A percentile compares a stretch with the other conserved stretches of the same genome.
Conservation (phyloP, 2,329 filamentous ascomycete species). For the Microsporum canis region DNA sequence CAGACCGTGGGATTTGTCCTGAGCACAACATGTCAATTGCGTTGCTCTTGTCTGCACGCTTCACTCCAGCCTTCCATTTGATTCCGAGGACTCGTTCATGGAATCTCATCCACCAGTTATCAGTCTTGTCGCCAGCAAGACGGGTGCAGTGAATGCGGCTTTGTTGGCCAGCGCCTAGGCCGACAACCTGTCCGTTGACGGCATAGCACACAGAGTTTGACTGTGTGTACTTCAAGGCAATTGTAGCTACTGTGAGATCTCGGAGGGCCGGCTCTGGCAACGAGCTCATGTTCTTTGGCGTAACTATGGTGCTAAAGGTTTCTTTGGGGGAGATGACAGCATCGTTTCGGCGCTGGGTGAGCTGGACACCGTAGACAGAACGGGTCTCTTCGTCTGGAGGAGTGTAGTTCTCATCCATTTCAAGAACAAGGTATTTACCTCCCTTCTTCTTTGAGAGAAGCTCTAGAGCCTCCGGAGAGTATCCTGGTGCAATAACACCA, state of each 20-base stretch:
- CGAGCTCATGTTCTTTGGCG: slow-evolving; percentile 62
- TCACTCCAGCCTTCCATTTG: slow-evolving; percentile 95
- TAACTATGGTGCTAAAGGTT: slow-evolving; percentile 76
- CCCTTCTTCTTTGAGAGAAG: slow-evolving; percentile 97
- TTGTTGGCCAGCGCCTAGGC: slow-evolving; percentile 91
- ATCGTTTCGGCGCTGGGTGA: slow-evolving; percentile 89
- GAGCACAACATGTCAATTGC: slow-evolving; percentile 92
- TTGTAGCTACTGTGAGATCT: slow-evolving; percentile 88
- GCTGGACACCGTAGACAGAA: slow-evolving; percentile 78
- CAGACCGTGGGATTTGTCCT: slow-evolving; percentile 72
- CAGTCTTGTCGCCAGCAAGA: slow-evolving; percentile 92
- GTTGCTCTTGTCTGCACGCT: slow-evolving; percentile 95
- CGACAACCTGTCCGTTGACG: slow-evolving; percentile 82
- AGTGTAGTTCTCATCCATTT: slow-evolving; percentile 82
- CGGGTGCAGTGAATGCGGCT: slow-evolving; percentile 97
- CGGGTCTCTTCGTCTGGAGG: slow-evolving; percentile 66
- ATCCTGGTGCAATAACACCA: slow-evolving; percentile 85
- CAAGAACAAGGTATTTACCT: slow-evolving; percentile 87
- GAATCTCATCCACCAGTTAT: slow-evolving; percentile 99
- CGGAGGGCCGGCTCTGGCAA: slow-evolving; percentile 73
- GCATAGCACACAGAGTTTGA: slow-evolving; percentile 99
- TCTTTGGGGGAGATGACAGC: slow-evolving; percentile 66
- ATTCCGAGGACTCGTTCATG: slow-evolving; percentile 76
- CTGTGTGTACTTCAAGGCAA: slow-evolving; percentile 96
- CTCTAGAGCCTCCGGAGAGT: slow-evolving; percentile 71